Evolutionary conservation across 768 basidiomycete genomes (phyloP).

Genomic region (Tylopilus balloui): DNA sequence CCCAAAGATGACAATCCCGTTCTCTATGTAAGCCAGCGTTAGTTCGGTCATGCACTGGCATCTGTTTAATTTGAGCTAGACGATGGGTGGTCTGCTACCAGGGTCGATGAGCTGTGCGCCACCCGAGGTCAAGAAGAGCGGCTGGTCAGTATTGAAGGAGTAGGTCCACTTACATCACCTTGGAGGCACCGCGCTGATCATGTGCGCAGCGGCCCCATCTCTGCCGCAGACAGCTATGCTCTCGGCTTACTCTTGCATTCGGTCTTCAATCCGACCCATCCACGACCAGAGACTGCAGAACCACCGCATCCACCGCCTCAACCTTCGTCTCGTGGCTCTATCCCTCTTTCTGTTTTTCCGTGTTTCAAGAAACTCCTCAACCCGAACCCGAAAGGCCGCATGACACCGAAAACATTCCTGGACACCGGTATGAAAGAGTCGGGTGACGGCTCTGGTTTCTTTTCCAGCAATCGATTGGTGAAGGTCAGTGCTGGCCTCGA

Average conservation of each 20-base stretch:
- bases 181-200: neutral
- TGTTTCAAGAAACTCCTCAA: conserved; percentile 86
- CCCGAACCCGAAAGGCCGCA: conserved; percentile 77
- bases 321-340: conserved; percentile 69
- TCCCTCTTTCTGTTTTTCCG: conserved; percentile 72
- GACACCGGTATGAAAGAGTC: conserved; percentile 74
- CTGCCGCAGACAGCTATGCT: conserved; percentile 80
- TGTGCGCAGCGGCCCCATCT: conserved; percentile 41
- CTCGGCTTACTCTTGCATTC: conserved; percentile 82
- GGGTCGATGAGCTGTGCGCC: conserved; percentile 58
- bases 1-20: conserved; percentile 74
- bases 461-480: conserved; percentile 74
- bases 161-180: conserved; percentile 31
- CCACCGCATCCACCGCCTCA: conserved; percentile 76
- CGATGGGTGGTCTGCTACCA: conserved; percentile 59
- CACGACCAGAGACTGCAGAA: conserved; percentile 59
- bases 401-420: conserved; percentile 73
- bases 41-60: neutral
- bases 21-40: conserved; percentile 61
- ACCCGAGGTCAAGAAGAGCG: conserved; percentile 85
- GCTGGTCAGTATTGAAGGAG: conserved; percentile 85
- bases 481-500: conserved; percentile 83
- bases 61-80: conserved; percentile 42
- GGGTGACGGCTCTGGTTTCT: conserved; percentile 65
- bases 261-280: conserved; percentile 83